Base-by-base conservation (phyloP, 2,329 filamentous ascomycete species). In the Beauveria asiatica region DNA sequence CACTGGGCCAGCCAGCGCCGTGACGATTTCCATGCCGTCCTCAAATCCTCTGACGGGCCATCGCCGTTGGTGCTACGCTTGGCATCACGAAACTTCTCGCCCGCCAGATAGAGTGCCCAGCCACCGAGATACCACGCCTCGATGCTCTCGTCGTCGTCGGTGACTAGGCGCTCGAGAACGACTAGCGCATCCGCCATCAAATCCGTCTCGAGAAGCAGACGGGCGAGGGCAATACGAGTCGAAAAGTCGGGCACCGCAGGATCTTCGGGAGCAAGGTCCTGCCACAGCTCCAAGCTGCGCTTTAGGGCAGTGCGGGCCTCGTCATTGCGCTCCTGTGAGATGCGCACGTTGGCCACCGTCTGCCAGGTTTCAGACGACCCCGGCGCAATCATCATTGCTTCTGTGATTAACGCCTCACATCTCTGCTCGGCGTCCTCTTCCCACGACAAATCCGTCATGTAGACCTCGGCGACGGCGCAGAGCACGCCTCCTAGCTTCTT, bases 401-500 rank as follows among this genome's bases (percentile, higher is more conserved):
- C 92, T 6, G 92, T 96, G 64, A 97, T 84, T 62, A 96, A 84
- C 5, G 84, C 78, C 75, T 99, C 93, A 77, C 95, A 99, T 66
- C 87, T 84, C 65, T 83, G 78, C 76, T 99, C 94, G 5, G 93
- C 94, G 70, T 97, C 92, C 57, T 86, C 85, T 74, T 97, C 92
- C 90, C 83, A 94, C 68, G 89, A 94, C 67, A 97, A 77, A 76
- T 99, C 94, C 11, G 94, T 99, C 94, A 99, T 99, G 79, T 97
- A 99, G 54, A 99, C 91, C 76, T 99, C 94, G 7, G 90, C 87
- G 62, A 97, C 90, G 30, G 90, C 91, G 74, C 95, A 99, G 41
- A 99, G 81, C n/a, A 92, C 90, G 67, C 91, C 91, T 2, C 92
- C 90, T 41, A 97, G 80, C 74, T 94, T 94, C 65, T 81, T 80